These are phyloP conservation scores for Leccinum fibrillosum DNA, from an alignment of 768 basidiomycete genomes.

Conservation along the genomic window DNA sequence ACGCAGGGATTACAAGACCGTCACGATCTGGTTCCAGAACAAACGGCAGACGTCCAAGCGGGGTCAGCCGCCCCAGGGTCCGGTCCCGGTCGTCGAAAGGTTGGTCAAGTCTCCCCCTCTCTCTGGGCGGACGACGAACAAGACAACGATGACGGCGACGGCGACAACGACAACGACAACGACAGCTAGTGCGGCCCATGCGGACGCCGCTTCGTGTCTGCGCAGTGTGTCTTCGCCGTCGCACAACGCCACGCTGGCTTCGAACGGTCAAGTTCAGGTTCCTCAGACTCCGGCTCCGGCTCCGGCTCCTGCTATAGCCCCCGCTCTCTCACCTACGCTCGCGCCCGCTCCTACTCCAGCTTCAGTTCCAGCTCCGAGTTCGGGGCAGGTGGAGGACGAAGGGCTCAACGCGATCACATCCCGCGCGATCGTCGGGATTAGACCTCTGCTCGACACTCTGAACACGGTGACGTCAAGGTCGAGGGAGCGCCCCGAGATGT, in stretches of 20 bases:
- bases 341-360: neutral
- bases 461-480: slow-evolving; percentile 12
- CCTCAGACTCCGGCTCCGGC: neutral
- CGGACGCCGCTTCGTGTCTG: slow-evolving; percentile 18
- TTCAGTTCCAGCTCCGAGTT: neutral
- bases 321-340: neutral
- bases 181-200: neutral
- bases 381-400: neutral
- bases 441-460: slow-evolving; percentile 20
- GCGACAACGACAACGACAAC: neutral
- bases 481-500: slow-evolving; percentile 1
- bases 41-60: slow-evolving; percentile 58
- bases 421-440: slow-evolving; percentile 21
- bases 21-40: slow-evolving; percentile 83
- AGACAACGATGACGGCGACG: neutral
- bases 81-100: neutral
- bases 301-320: neutral
- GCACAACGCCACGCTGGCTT: slow-evolving; percentile 23
- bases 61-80: slow-evolving; percentile 6
- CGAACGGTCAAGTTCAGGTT: neutral
- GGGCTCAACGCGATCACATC: slow-evolving; percentile 5
- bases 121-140: neutral
- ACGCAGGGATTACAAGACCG: slow-evolving; percentile 41
- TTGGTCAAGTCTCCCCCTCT: neutral
- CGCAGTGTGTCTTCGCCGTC: slow-evolving; percentile 31